These are phyloP conservation scores for Sclerotinia borealis DNA, from an alignment of 2,329 filamentous ascomycete genomes.

Conservation along the genomic window DNA sequence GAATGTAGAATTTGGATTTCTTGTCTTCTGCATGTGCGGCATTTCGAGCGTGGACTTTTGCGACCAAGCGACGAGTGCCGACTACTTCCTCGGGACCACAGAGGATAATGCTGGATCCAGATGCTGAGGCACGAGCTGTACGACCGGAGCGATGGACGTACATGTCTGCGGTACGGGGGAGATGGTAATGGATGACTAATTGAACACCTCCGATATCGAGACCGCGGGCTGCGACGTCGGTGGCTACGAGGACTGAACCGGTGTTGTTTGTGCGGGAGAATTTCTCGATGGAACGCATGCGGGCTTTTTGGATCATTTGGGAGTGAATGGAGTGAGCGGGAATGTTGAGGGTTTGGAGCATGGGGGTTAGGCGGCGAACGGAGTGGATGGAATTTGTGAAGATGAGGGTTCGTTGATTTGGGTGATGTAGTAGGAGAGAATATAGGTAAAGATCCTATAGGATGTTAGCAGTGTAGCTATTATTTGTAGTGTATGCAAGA, in stretches of 20 bases:
- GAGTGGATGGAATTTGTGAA: conserved; percentile 96
- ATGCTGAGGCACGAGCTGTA: conserved; percentile 75
- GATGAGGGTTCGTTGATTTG: conserved; percentile 73
- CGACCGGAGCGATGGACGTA: conserved; percentile 95
- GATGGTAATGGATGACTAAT: conserved; percentile 89
- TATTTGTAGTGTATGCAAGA: conserved; percentile 4
- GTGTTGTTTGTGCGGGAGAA: conserved; percentile 61
- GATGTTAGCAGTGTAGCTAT: conserved; percentile 19
- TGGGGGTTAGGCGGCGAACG: conserved; percentile 76
- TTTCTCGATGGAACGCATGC: conserved; percentile 83
- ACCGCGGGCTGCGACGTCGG: conserved; percentile 88
- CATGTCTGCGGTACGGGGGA: conserved; percentile 82
- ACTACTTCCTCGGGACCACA: conserved; percentile 88
- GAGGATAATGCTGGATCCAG: conserved; percentile 77
- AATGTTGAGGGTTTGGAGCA: conserved; percentile 76
- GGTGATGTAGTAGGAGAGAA: conserved; percentile 74
- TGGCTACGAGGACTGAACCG: conserved; percentile 73
- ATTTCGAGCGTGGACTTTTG: conserved; percentile 72
- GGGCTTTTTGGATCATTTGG: conserved; percentile 92
- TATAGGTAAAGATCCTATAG: conserved; percentile 84
- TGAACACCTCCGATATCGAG: conserved; percentile 89
- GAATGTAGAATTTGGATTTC: conserved; percentile 61
- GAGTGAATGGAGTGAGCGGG: conserved; percentile 78
- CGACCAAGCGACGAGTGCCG: conserved; percentile 74
- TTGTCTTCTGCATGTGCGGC: conserved; percentile 36